phyloP scores from a whole-genome alignment of 2,329 filamentous ascomycete genomes.

The Colletotrichum sp. region DNA sequence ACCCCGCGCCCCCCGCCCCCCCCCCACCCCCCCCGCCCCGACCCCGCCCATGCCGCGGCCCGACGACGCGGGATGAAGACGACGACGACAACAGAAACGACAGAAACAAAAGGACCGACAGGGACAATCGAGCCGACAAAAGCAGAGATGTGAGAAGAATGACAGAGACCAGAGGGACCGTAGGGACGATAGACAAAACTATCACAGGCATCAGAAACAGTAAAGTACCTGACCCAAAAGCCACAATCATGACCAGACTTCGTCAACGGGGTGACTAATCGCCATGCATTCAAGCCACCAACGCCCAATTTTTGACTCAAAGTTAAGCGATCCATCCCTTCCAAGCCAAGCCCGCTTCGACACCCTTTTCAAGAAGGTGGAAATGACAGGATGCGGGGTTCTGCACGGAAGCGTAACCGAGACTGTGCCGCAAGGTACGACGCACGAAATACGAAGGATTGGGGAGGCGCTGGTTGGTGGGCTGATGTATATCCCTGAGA shows the following conservation, averaged over 20 bases:
- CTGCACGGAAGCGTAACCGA: neutral
- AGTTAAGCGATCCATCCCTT: neutral
- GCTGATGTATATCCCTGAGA: neutral
- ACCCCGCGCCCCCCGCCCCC: too few relatives aligned
- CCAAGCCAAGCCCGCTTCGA: neutral
- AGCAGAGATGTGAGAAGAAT: neutral
- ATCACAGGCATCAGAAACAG: neutral
- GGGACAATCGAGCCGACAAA: neutral
- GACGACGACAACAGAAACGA: neutral
- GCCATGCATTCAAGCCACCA: neutral
- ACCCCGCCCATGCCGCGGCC: too few relatives aligned
- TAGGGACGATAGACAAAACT: rapidly evolving
- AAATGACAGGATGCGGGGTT: neutral
- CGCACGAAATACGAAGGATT: neutral
- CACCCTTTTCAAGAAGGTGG: neutral
- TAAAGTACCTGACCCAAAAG: neutral
- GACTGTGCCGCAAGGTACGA: neutral
- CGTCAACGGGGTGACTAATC: neutral
- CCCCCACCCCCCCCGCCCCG: too few relatives aligned
- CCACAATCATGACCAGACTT: neutral
- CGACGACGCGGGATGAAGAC: neutral
- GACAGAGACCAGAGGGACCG: rapidly evolving
- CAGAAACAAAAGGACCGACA: neutral
- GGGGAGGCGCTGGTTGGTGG: neutral
- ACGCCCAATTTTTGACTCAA: neutral